Evolutionary conservation across 73 alveolate species (phyloP).

Genomic region (Symbiodinium natans): DNA sequence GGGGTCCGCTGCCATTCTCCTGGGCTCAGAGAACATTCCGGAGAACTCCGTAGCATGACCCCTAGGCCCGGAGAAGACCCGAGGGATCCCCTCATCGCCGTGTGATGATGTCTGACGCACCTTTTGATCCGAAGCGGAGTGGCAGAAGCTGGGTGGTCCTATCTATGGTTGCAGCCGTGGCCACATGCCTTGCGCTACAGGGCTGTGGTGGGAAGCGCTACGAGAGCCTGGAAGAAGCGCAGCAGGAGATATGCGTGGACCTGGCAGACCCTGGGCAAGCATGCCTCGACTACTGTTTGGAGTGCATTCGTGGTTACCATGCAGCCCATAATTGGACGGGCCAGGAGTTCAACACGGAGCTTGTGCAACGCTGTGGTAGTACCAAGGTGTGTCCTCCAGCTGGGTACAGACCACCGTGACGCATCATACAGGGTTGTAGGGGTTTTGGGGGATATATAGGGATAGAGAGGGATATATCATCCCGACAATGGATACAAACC

Average conservation of each 20-base stretch:
- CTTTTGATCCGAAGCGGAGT: background rate
- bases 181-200: background rate
- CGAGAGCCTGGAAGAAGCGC: background rate
- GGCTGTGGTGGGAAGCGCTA: background rate
- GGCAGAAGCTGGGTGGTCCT: background rate
- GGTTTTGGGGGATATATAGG: too few relatives aligned
- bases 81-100: too few relatives aligned
- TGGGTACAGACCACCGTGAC: background rate
- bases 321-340: background rate
- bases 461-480: too few relatives aligned
- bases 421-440: too few relatives aligned
- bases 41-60: too few relatives aligned
- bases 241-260: slow-evolving; percentile 1
- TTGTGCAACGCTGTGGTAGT: background rate
- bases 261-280: slow-evolving; percentile 13
- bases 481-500: background rate
- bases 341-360: background rate
- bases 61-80: too few relatives aligned
- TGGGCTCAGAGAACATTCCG: too few relatives aligned
- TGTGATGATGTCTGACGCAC: background rate
- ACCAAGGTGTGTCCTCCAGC: background rate
- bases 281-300: background rate
- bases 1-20: too few relatives aligned
- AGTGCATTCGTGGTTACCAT: background rate
- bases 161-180: background rate